Evolutionary conservation across 2,329 filamentous ascomycete species (phyloP), one percentile per base, ranked within the genome.

Genomic region (Pseudopyricularia javanii): DNA sequence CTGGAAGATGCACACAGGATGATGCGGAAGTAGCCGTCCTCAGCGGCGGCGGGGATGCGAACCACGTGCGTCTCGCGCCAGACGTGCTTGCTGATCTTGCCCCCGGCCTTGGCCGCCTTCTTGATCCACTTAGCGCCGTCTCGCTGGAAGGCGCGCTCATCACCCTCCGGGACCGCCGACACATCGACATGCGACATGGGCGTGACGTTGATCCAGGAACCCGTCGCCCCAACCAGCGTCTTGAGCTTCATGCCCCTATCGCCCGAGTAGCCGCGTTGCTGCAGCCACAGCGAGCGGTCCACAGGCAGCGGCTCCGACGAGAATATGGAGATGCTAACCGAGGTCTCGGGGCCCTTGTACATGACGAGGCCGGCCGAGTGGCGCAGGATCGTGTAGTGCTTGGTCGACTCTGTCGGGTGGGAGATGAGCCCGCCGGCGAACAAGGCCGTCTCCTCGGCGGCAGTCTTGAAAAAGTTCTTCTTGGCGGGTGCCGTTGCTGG

Each of bases 1-100:
- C 34, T 14, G 57, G 58, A 2, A 61, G 59, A 2, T 0, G 70
- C 65, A 56, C 82, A 86, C 8, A 88, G 68, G 0, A 86, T 76
- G 4, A 88, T 68, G 11, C 83, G 79, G 53, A 86, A 82, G 60
- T 88, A 88, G 0, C 84, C 84, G 62, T 88, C 84, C 0, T 71
- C 70, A 0, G 79, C 79, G 0, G 76, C 71, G 0, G 78, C 78
- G 0, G 84, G 84, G 47, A 88, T 81, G 3, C 83, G 74, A 6
- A 86, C 68, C 1, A 87, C 69, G 28, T 78, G 76, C 0, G 84
- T 87, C 63, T 86, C 82, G 1, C 82, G 71, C 0, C 80, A 64
- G 0, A 68, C 53, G 54, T 86, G 82, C 1, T 66, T 71, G 54
- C 66, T 67, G 2, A 68, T 57, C n/a, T 62, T 60, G 2, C 74